Conservation (phyloP, 352 stramenopile genomes). For the Globisporangium cylindrosporum region DNA sequence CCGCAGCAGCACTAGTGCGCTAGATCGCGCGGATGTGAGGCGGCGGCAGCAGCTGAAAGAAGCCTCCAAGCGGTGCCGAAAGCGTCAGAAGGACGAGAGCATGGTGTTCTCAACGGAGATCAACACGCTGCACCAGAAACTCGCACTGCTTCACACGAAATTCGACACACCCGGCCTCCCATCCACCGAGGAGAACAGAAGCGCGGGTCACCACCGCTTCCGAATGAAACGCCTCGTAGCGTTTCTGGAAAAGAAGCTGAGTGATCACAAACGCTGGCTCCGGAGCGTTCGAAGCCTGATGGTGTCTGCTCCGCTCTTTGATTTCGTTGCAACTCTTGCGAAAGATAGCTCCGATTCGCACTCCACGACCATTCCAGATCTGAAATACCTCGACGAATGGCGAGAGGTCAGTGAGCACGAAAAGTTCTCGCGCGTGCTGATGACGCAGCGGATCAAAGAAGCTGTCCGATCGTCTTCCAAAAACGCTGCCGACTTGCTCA, state of each 20-base stretch:
- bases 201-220: constrained; percentile 17
- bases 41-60: constrained; percentile 19
- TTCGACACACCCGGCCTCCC: background rate
- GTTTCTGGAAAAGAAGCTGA: constrained; percentile 45
- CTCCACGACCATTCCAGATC: constrained; percentile 9
- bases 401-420: constrained; percentile 12
- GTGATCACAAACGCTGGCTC: constrained; percentile 48
- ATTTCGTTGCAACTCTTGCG: constrained; percentile 20
- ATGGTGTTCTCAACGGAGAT: constrained; percentile 32
- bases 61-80: constrained; percentile 28
- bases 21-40: background rate
- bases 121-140: constrained; percentile 31
- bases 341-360: background rate
- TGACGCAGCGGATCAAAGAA: constrained; percentile 30
- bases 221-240: constrained; percentile 34
- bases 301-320: constrained; percentile 45
- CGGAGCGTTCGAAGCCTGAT: constrained; percentile 46
- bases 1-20: background rate
- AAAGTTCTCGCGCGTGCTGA: constrained; percentile 27
- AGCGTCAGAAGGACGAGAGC: constrained; percentile 51
- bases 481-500: constrained; percentile 36
- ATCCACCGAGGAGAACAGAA: background rate
- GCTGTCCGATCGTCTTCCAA: constrained; percentile 25
- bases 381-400: constrained; percentile 30
- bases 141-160: constrained; percentile 25